Conservation (phyloP, 345 rosid species). For the Punica granatum region DNA sequence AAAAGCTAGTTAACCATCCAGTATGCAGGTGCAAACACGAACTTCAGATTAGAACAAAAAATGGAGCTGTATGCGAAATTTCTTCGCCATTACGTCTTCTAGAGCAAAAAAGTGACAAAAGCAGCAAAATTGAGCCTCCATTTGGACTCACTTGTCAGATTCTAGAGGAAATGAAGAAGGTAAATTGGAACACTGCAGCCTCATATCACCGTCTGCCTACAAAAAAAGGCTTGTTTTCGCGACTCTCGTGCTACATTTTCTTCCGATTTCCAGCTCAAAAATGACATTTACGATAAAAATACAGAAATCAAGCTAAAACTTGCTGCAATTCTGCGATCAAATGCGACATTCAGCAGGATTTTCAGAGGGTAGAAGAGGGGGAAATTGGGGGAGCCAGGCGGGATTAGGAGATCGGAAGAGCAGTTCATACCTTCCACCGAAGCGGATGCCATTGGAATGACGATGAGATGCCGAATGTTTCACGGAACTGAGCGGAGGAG, state of each 20-base stretch:
- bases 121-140: not conserved
- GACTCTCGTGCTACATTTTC: not conserved
- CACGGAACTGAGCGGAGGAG: not conserved
- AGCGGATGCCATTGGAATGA: conserved; percentile 4
- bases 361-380: not conserved
- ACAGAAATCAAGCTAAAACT: not conserved
- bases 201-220: not conserved
- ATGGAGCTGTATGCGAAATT: not conserved
- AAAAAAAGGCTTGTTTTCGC: not conserved
- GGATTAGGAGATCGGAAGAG: conserved; percentile 2
- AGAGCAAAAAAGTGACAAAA: not conserved
- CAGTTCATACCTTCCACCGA: conserved; percentile 8
- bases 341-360: not conserved
- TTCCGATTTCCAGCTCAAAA: conserved; percentile 1
- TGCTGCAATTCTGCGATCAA: not conserved
- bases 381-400: not conserved
- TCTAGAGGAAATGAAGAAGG: not conserved
- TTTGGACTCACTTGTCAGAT: not conserved
- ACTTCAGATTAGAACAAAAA: not conserved
- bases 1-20: not conserved
- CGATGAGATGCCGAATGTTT: not conserved
- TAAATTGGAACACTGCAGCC: not conserved
- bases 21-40: not conserved
- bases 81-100: not conserved
- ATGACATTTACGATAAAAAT: not conserved